phyloP scores from a whole-genome alignment of 1,284 basidiomycete species.

The Boletellus deceptivus region DNA sequence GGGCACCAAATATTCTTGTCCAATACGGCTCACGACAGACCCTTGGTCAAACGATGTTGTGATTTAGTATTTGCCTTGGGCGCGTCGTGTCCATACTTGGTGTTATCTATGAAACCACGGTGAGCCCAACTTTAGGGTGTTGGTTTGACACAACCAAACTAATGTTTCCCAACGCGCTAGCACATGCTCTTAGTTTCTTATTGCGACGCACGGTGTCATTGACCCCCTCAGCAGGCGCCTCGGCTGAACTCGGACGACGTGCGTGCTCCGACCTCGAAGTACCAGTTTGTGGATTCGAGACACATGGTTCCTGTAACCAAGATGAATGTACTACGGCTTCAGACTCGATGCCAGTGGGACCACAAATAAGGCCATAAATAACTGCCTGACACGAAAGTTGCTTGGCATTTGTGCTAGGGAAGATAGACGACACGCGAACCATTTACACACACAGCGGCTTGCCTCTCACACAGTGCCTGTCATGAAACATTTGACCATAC shows the following conservation, averaged over 20 bases:
- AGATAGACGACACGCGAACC: too few relatives aligned
- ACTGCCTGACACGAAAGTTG: too few relatives aligned
- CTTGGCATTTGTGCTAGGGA: too few relatives aligned
- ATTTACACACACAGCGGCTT: too few relatives aligned
- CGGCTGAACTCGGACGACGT: background rate
- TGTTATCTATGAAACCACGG: background rate
- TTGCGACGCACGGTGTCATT: background rate
- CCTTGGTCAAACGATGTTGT: constrained; percentile 24
- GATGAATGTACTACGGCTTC: too few relatives aligned
- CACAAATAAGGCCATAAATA: too few relatives aligned
- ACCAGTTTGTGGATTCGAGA: background rate
- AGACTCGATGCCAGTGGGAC: too few relatives aligned
- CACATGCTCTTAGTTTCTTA: background rate
- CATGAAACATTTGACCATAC: too few relatives aligned
- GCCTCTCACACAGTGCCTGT: too few relatives aligned
- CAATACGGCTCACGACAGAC: constrained; percentile 28
- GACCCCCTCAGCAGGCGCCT: background rate
- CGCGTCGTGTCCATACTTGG: background rate
- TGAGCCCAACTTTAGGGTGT: background rate
- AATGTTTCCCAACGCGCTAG: background rate
- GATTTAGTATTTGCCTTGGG: background rate
- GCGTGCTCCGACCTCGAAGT: background rate
- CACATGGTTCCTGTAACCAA: too few relatives aligned
- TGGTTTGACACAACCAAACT: too few relatives aligned
- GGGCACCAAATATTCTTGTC: constrained; percentile 18